Evolutionary conservation across 2,329 filamentous ascomycete species (phyloP).

Genomic region (Bipolaris oryzae): DNA sequence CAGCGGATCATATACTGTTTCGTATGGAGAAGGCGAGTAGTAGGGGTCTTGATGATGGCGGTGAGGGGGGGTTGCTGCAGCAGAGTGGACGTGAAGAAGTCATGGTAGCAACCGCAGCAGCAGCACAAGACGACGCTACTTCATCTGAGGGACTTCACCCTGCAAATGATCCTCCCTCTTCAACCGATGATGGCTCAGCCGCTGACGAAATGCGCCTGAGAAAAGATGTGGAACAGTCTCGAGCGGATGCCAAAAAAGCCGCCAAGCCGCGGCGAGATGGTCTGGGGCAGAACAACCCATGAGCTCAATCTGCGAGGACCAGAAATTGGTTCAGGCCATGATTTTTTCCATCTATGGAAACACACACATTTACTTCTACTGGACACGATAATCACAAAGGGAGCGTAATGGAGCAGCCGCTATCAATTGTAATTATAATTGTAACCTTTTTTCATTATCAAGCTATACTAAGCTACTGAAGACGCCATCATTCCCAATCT

Average conservation of each 20-base stretch:
- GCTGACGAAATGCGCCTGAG: neutral
- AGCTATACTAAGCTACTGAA: conserved; percentile 27
- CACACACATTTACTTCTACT: neutral
- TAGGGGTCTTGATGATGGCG: neutral
- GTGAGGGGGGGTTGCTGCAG: neutral
- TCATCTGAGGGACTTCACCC: neutral
- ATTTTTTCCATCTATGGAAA: neutral
- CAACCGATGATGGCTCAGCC: neutral
- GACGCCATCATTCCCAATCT: conserved; percentile 21
- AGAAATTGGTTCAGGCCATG: too few species aligned
- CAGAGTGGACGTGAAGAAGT: neutral
- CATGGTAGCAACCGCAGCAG: too few species aligned
- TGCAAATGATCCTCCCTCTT: neutral
- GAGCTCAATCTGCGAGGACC: neutral
- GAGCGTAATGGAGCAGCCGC: neutral
- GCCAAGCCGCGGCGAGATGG: neutral
- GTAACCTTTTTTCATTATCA: conserved; percentile 25
- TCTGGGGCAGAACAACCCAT: conserved; percentile 4
- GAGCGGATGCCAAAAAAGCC: neutral
- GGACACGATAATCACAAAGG: neutral
- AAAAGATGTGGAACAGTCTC: conserved; percentile 5
- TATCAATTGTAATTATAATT: conserved; percentile 8
- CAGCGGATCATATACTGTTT: conserved; percentile 23
- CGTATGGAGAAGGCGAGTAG: conserved; percentile 14
- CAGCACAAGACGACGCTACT: neutral